A percentile compares a stretch with the other conserved stretches of the same genome.
Conservation (phyloP, 257 asterid species). For the Solanum sitiens region DNA sequence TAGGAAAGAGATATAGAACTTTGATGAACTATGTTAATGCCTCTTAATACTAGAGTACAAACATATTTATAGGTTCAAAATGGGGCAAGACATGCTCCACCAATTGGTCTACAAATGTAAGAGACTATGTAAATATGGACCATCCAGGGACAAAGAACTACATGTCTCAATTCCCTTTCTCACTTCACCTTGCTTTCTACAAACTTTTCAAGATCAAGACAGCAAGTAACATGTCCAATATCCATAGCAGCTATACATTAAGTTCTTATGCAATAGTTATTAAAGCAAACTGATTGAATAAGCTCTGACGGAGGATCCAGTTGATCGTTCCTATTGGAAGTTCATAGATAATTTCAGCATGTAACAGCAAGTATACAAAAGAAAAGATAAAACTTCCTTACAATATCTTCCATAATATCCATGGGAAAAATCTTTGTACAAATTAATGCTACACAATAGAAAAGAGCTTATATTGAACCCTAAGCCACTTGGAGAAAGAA, state of each 20-base stretch:
- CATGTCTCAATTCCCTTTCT: not conserved
- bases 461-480: not conserved
- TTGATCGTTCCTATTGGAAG: not conserved
- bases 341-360: not conserved
- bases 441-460: not conserved
- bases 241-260: not conserved
- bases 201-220: not conserved
- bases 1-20: not conserved
- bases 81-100: not conserved
- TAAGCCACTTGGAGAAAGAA: not conserved
- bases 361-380: not conserved
- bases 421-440: not conserved
- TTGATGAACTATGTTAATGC: not conserved
- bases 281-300: not conserved
- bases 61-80: not conserved
- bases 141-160: not conserved
- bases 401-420: not conserved
- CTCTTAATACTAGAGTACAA: not conserved
- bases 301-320: not conserved
- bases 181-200: not conserved
- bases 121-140: not conserved
- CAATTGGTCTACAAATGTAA: not conserved
- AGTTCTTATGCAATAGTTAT: not conserved
- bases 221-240: not conserved
- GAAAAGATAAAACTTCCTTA: not conserved